Percentiles rank a stretch among this genome's conserved stretches.
These are phyloP conservation scores for Trypanosoma theileri DNA, from an alignment of 208 protist genomes.

Conservation along the genomic window DNA sequence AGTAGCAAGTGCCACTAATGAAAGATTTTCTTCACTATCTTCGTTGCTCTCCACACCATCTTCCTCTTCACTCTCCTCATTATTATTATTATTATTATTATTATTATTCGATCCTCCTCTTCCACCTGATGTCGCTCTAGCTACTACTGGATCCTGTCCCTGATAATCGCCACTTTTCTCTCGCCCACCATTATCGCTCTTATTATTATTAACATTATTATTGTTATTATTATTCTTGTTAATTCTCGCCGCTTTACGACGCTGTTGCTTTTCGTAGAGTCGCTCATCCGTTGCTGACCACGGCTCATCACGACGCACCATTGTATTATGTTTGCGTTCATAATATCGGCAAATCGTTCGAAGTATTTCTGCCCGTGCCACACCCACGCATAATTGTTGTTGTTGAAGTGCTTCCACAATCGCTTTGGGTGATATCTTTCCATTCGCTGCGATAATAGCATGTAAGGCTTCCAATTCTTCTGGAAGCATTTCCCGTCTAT, in stretches of 20 bases:
- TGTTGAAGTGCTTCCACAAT: constrained; percentile 51
- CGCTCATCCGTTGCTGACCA: constrained; percentile 73
- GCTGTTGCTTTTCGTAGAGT: constrained; percentile 37
- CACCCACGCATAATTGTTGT: constrained; percentile 66
- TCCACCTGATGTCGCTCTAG: no score
- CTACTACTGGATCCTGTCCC: neutral
- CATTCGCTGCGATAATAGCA: constrained; percentile 49
- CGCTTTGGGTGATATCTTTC: constrained; percentile 42
- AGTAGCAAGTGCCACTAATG: constrained; percentile 2
- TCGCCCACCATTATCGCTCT: neutral
- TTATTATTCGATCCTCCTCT: neutral
- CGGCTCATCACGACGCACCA: constrained; percentile 55
- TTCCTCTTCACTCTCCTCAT: constrained; percentile 1
- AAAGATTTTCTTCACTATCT: neutral
- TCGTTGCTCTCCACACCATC: constrained; percentile 10
- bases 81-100: neutral
- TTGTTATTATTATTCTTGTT: neutral
- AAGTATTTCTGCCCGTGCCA: constrained; percentile 59
- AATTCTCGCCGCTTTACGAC: neutral
- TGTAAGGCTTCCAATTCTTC: constrained; percentile 69
- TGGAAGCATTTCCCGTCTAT: constrained; percentile 67
- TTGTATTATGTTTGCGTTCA: constrained; percentile 55
- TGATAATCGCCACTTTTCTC: neutral
- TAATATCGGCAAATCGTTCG: constrained; percentile 80
- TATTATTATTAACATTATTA: constrained; percentile 1